Evolutionary conservation across 2,329 filamentous ascomycete species (phyloP), one percentile per base, ranked within the genome.

Genomic region (Sarocladium kiliense): DNA sequence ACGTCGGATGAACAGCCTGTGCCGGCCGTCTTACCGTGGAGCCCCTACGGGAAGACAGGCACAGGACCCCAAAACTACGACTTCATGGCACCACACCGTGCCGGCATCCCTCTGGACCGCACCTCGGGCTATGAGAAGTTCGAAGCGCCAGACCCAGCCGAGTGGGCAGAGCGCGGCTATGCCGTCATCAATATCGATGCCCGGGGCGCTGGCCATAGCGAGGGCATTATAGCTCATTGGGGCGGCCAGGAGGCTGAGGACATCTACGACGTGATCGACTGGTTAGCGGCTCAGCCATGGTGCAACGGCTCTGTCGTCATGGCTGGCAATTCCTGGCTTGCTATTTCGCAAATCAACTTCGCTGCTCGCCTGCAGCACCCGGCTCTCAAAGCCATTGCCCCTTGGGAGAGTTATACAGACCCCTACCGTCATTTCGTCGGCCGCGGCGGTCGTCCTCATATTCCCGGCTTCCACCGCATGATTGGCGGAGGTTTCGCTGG

Each of bases 241-340:
- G 41, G 41, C 21, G 21, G 6, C 10, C 18, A 25, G 41, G 41
- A 21, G 21, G 21, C 6, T 4, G 18, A 44, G n/a, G 41, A 44
- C 10, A 25, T 11, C 18, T 44, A 25, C 41, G 41, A 44, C n/a
- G 41, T 25, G 6, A 18, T 44, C 41, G 41, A 44, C 7, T 9
- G n/a, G 21, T 7, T 44, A 6, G 41, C 19, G 5, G 9, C 6
- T 6, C 41, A 12, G 21, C 41, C 41, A 4, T 44, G 58, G 58
- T 58, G 55, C 36, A 57, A 44, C 25, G 55, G 57, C 1, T 21
- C 16, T 4, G 57, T 60, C 1, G 58, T 19, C 6, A 3, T 60
- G 26, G 54, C 49, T 5, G 58, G 58, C 16, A 60, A 60, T 49
- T 58, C 57, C 2, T 57, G 55, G 53, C 55, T 60, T 30, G 55